Base-by-base conservation (phyloP, 805 yeast genomes). In the Kodamaea sagamina region DNA sequence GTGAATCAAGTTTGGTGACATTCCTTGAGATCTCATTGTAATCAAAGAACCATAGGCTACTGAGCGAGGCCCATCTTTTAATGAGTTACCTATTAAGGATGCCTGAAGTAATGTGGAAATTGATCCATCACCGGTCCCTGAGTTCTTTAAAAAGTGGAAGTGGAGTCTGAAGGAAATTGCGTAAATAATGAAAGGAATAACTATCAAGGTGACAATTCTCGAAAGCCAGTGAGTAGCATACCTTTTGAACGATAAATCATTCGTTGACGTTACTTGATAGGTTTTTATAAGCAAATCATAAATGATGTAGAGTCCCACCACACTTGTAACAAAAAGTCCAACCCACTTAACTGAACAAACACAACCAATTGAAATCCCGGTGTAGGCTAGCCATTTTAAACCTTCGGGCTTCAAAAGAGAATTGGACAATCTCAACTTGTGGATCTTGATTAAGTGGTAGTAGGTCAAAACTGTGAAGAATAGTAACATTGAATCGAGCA, bases 61-160 rank as follows among this genome's bases (percentile, higher is more conserved):
- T 36, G 82, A 78, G 46, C 87, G 59, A 15, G 95, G 90, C 9
- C 89, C 88, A 17, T 75, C 61, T 25, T 71, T 73, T 41, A 92
- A 74, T 12, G 81, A 76, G 37, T 82, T 79, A 8, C 85, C 87
- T 40, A 76, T 75, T 49, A 93, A 70, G 47, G 92, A 87, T 7
- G 92, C 90, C 65, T 93, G 99, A 66, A 93, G 83, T 41, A 92
- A 73, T 0, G 97, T 83, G 12, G 93, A 83, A 69, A 93, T 87
- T 41, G 93, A 82, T 2, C 95, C 86, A 62, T 92, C 96, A 32
- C 98, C 99, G 0, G 96, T 82, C 13, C 99, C 99, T 1, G 95
- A 78, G 54, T 81, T 82, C 55, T 77, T 79, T 44, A 93, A 75
- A 28, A 89, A 68, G 13, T 75, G 55, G 54, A 93, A 93, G 62